A percentile compares a stretch with the other conserved stretches of the same genome.
These are phyloP conservation scores for Termitomyces sp. DNA, from an alignment of 1,284 basidiomycete genomes.

Conservation along the genomic window DNA sequence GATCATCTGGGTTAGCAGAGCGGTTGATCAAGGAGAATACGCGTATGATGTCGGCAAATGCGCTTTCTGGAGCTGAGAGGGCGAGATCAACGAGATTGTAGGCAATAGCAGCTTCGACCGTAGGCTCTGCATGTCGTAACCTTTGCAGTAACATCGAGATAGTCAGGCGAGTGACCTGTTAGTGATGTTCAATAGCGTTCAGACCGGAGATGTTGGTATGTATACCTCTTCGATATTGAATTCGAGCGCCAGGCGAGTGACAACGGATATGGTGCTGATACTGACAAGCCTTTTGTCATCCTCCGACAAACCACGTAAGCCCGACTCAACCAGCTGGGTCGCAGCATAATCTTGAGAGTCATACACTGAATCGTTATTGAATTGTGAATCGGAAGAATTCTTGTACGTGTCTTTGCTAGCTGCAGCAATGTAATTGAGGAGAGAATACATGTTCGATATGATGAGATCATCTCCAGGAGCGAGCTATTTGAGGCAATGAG, in stretches of 20 bases:
- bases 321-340: constrained; percentile 53
- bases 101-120: constrained; percentile 86
- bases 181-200: neutral
- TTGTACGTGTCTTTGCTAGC: constrained; percentile 74
- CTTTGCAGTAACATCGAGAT: constrained; percentile 92
- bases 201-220: neutral
- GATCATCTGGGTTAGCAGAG: constrained; percentile 79
- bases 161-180: constrained; percentile 76
- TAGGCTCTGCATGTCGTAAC: constrained; percentile 76
- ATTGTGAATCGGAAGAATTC: constrained; percentile 36
- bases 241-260: constrained; percentile 79
- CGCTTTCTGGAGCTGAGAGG: constrained; percentile 68
- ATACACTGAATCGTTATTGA: constrained; percentile 39
- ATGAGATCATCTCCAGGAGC: constrained; percentile 87
- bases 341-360: constrained; percentile 41
- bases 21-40: constrained; percentile 86
- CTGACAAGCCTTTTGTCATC: constrained; percentile 83
- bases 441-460: constrained; percentile 93
- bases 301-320: constrained; percentile 66
- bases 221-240: constrained; percentile 76
- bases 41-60: constrained; percentile 83
- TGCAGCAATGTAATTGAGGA: constrained; percentile 85
- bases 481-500: constrained; percentile 41
- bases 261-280: constrained; percentile 87
- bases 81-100: constrained; percentile 90